Percentiles rank a stretch among this genome's conserved stretches.
Conservation (phyloP, 148 eudicot species). For the Chenopodium suecicum region DNA sequence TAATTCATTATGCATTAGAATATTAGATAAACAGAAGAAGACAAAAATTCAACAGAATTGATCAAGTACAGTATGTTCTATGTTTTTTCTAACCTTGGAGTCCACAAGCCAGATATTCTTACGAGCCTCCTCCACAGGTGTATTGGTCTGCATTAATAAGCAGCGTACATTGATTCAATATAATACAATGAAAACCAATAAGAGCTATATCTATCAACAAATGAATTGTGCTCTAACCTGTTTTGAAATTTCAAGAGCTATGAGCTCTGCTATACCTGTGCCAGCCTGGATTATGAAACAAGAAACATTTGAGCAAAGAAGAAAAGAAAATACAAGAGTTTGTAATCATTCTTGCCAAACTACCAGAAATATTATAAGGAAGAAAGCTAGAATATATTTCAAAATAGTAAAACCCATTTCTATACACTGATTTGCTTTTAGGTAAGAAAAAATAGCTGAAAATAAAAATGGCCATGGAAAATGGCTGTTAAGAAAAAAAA, state of each 20-base stretch:
- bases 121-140: conserved; percentile 86
- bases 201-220: neutral
- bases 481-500: neutral
- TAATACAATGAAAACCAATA: neutral
- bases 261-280: conserved; percentile 96
- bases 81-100: conserved; percentile 61
- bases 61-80: neutral
- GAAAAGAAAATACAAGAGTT: neutral
- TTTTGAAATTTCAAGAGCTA: conserved; percentile 94
- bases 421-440: neutral
- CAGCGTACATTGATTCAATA: conserved; percentile 12
- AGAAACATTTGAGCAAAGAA: neutral
- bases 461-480: neutral
- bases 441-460: neutral
- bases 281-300: conserved; percentile 62
- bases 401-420: neutral
- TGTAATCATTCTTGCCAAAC: neutral
- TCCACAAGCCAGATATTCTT: conserved; percentile 92
- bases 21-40: neutral
- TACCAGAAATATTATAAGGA: neutral
- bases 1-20: neutral
- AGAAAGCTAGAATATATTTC: neutral
- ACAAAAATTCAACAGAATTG: neutral
- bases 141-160: conserved; percentile 55
- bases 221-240: conserved; percentile 52